Conservation (phyloP, 768 basidiomycete species). For the Leccinum disarticulatum region DNA sequence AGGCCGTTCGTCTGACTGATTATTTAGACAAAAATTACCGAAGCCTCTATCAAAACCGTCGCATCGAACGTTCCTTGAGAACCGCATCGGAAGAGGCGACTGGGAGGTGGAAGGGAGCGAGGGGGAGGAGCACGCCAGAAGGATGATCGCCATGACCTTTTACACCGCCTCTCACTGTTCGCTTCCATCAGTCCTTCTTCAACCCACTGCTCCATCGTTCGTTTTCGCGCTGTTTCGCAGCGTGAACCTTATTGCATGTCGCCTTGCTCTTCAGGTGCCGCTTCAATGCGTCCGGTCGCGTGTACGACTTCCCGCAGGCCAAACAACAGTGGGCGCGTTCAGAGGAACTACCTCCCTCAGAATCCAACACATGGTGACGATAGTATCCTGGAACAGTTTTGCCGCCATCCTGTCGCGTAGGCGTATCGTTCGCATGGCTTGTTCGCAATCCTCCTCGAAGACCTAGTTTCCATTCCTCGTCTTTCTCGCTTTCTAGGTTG, state of each 20-base stretch:
- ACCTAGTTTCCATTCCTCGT: slow-evolving; percentile 3
- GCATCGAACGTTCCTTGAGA: too few species aligned
- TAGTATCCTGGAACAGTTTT: background rate
- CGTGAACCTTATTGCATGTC: slow-evolving; percentile 26
- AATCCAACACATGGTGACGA: background rate
- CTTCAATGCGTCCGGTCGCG: slow-evolving; percentile 34
- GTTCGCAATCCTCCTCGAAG: slow-evolving; percentile 8
- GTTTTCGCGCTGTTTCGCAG: slow-evolving; percentile 10
- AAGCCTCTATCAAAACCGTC: too few species aligned
- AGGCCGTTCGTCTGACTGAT: too few species aligned
- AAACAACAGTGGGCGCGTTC: slow-evolving; percentile 15
- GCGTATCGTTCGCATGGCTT: slow-evolving; percentile 13
- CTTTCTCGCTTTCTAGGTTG: slow-evolving; percentile 18
- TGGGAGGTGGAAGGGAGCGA: background rate
- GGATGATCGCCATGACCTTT: slow-evolving; percentile 1
- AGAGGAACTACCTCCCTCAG: background rate
- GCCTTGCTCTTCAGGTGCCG: slow-evolving; percentile 31
- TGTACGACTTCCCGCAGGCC: slow-evolving; percentile 30
- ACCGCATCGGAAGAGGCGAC: too few species aligned
- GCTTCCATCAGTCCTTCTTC: slow-evolving; percentile 17
- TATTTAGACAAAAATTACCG: too few species aligned
- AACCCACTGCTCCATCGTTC: background rate
- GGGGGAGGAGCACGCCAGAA: slow-evolving; percentile 16
- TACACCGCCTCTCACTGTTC: slow-evolving; percentile 16
- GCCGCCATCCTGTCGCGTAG: slow-evolving; percentile 3